A percentile compares a stretch with the other conserved stretches of the same genome.
Evolutionary conservation across 2,329 filamentous ascomycete genomes (phyloP).

Genomic region (Phialophora expanda): DNA sequence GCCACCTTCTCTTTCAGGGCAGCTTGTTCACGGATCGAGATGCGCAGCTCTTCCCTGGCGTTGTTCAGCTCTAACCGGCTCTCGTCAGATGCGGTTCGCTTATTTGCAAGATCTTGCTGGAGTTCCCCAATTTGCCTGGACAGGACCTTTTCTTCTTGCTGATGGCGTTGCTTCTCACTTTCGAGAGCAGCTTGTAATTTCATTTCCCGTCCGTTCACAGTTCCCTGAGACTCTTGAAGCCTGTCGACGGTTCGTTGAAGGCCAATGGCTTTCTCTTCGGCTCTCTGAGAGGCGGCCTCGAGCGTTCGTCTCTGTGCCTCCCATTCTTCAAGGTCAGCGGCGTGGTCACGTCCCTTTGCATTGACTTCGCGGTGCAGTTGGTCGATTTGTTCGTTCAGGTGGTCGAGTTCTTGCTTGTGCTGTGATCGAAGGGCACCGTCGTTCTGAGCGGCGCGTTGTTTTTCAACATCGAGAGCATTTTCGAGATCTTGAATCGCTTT

Average conservation of each 20-base stretch:
- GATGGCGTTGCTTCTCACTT: constrained; percentile 73
- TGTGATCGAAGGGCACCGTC: constrained; percentile 65
- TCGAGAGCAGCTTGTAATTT: constrained; percentile 71
- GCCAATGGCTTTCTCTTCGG: constrained; percentile 69
- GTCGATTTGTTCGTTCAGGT: constrained; percentile 62
- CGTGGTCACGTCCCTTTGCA: constrained; percentile 72
- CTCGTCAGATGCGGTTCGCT: constrained; percentile 68
- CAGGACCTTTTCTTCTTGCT: constrained; percentile 71
- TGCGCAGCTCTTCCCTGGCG: constrained; percentile 72
- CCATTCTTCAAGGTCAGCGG: constrained; percentile 75
- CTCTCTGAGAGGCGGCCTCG: constrained; percentile 68
- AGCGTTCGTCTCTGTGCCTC: constrained; percentile 69
- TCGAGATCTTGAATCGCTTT: constrained; percentile 55
- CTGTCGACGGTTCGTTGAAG: constrained; percentile 74
- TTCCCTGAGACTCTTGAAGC: constrained; percentile 70
- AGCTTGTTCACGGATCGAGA: constrained; percentile 68
- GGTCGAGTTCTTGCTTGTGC: constrained; percentile 61
- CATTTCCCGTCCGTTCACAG: constrained; percentile 69
- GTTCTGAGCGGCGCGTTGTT: constrained; percentile 63
- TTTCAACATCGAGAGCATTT: constrained; percentile 58
- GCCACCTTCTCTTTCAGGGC: constrained; percentile 68
- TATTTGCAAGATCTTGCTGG: constrained; percentile 70
- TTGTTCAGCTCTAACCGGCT: constrained; percentile 69
- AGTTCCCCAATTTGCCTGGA: constrained; percentile 76
- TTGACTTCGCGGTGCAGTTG: constrained; percentile 68